Conservation (phyloP, 768 basidiomycete genomes). For the Sporobolomyces pararoseus region DNA sequence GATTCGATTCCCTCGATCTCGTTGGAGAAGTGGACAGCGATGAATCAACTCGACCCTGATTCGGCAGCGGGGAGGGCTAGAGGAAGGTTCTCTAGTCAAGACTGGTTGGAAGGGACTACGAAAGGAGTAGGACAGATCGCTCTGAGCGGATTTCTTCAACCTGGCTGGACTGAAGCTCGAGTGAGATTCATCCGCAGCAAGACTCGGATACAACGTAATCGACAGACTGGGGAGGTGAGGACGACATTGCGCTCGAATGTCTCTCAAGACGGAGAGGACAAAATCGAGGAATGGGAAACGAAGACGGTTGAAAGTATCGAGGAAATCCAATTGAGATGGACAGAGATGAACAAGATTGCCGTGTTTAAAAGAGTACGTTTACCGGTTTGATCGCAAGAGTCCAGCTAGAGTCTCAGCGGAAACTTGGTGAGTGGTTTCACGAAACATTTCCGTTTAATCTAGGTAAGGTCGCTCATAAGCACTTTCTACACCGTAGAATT, state of each 20-base stretch:
- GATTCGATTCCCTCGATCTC: conserved; percentile 15
- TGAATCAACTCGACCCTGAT: conserved; percentile 23
- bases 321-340: conserved; percentile 38
- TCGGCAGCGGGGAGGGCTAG: neutral
- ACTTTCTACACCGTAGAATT: too few species aligned
- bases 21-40: neutral
- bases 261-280: neutral
- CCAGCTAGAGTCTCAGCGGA: too few species aligned
- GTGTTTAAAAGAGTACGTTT: conserved; percentile 26
- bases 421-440: too few species aligned
- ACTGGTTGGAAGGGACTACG: conserved; percentile 24
- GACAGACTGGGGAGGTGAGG: neutral
- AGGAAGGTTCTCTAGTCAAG: neutral
- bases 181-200: conserved; percentile 18
- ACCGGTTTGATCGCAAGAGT: neutral
- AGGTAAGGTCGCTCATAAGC: too few species aligned
- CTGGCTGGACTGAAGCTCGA: conserved; percentile 15
- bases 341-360: conserved; percentile 33
- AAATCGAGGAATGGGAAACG: neutral
- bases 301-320: conserved; percentile 21
- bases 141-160: conserved; percentile 18
- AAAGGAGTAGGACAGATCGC: conserved; percentile 30
- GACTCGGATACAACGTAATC: neutral
- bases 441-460: too few species aligned
- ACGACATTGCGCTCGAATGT: too few species aligned